phyloP scores from a whole-genome alignment of 2,329 filamentous ascomycete species.

The Neurospora sp. region DNA sequence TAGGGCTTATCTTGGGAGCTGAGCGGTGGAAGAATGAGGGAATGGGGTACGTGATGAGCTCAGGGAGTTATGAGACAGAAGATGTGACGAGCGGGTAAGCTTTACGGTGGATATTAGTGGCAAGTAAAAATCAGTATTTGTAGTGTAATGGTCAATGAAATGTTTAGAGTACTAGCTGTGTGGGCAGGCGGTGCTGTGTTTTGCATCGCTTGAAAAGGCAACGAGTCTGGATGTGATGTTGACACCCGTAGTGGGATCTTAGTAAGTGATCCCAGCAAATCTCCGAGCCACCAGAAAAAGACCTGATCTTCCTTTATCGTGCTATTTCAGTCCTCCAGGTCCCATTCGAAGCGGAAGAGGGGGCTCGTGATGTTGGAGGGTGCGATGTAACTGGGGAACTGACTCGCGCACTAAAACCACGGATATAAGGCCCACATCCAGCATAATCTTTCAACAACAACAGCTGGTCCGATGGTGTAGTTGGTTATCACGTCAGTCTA shows the following conservation, averaged over 20 bases:
- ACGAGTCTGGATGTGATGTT: background rate
- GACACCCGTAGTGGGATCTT: background rate
- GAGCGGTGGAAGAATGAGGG: slow-evolving; percentile 14
- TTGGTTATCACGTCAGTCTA: slow-evolving; percentile 36
- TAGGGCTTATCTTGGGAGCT: slow-evolving; percentile 53
- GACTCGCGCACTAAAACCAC: background rate
- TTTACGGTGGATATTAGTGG: background rate
- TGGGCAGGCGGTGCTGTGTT: background rate
- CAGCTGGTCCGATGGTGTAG: slow-evolving; percentile 16
- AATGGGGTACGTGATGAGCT: background rate
- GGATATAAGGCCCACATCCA: background rate
- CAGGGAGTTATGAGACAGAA: background rate
- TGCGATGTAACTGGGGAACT: background rate
- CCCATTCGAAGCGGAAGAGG: too few relatives aligned
- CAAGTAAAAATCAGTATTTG: background rate
- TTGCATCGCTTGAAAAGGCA: background rate
- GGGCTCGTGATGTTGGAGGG: too few relatives aligned
- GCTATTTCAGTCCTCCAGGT: background rate
- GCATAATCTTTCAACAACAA: background rate
- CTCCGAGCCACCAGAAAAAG: background rate
- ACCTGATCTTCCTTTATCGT: background rate
- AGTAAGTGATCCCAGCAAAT: background rate
- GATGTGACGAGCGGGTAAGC: background rate
- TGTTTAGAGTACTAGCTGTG: background rate
- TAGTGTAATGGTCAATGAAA: background rate